phyloP scores from a whole-genome alignment of 2,329 filamentous ascomycete genomes.

The Aspergillus flavus region DNA sequence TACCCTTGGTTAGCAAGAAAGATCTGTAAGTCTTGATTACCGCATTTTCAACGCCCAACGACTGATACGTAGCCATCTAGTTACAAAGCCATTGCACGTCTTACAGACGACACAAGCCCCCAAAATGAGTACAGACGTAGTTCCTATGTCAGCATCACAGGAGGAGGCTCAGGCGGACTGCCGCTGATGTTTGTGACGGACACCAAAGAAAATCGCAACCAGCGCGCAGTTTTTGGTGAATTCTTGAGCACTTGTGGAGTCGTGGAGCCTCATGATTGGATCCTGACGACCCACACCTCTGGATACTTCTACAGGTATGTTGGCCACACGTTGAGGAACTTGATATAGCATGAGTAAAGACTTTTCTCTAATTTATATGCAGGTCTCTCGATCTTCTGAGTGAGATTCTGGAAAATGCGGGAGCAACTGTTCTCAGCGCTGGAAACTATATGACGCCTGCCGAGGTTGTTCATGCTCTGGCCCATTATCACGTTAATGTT shows the following conservation, averaged over 20 bases:
- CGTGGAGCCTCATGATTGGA: slow-evolving; percentile 42
- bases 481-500: slow-evolving; percentile 40
- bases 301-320: slow-evolving; percentile 45
- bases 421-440: slow-evolving; percentile 42
- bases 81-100: slow-evolving; percentile 1
- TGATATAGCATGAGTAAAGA: not conserved
- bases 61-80: not conserved
- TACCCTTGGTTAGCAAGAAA: slow-evolving; percentile 9
- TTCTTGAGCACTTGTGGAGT: slow-evolving; percentile 36
- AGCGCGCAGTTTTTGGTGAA: slow-evolving; percentile 38
- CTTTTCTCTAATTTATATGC: not conserved
- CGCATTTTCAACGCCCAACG: not conserved
- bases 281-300: slow-evolving; percentile 41
- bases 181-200: slow-evolving; percentile 48
- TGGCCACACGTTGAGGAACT: not conserved
- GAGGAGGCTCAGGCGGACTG: slow-evolving; percentile 39
- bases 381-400: slow-evolving; percentile 45
- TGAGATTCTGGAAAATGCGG: slow-evolving; percentile 47
- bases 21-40: not conserved
- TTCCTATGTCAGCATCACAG: slow-evolving; percentile 46
- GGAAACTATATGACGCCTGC: slow-evolving; percentile 33
- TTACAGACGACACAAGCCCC: slow-evolving; percentile 11
- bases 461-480: slow-evolving; percentile 30
- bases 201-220: slow-evolving; percentile 44
- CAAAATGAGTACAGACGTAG: slow-evolving; percentile 43